These are phyloP conservation scores for Solanum pinnatisectum DNA, from an alignment of 257 asterid species.

Conservation along the genomic window DNA sequence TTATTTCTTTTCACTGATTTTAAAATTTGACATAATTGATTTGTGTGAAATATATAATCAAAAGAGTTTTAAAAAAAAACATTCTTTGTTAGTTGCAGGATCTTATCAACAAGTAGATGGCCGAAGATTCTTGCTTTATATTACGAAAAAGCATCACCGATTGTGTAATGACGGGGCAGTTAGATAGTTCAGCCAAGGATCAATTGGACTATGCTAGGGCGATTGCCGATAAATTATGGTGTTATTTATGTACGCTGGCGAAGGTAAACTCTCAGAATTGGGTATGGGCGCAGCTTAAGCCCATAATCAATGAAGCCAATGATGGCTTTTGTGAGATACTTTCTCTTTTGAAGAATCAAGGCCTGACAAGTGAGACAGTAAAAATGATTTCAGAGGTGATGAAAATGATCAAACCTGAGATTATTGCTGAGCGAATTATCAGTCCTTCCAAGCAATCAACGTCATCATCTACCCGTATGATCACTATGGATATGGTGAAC, in stretches of 20 bases:
- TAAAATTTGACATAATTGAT: no score
- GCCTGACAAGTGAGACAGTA: not conserved
- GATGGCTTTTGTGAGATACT: not conserved
- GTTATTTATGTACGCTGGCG: accelerated
- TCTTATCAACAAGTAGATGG: not conserved
- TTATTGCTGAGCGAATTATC: not conserved
- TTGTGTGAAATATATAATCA: no score
- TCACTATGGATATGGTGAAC: not conserved
- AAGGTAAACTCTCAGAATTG: accelerated
- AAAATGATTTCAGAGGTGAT: not conserved
- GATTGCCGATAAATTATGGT: accelerated
- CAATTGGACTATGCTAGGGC: not conserved
- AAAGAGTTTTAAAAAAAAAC: no score
- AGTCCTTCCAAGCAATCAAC: not conserved
- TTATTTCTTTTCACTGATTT: no score
- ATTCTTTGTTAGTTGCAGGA: not conserved
- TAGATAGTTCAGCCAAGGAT: not conserved
- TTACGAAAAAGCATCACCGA: accelerated
- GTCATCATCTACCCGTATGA: not conserved
- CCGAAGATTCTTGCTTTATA: accelerated
- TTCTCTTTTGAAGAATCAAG: not conserved
- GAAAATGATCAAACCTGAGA: not conserved
- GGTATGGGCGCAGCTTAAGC: not conserved
- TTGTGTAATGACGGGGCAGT: not conserved
- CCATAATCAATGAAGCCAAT: not conserved